Evolutionary conservation across 2,329 filamentous ascomycete genomes (phyloP), one percentile per base, ranked within the genome.

Genomic region (Claviceps sorghi): DNA sequence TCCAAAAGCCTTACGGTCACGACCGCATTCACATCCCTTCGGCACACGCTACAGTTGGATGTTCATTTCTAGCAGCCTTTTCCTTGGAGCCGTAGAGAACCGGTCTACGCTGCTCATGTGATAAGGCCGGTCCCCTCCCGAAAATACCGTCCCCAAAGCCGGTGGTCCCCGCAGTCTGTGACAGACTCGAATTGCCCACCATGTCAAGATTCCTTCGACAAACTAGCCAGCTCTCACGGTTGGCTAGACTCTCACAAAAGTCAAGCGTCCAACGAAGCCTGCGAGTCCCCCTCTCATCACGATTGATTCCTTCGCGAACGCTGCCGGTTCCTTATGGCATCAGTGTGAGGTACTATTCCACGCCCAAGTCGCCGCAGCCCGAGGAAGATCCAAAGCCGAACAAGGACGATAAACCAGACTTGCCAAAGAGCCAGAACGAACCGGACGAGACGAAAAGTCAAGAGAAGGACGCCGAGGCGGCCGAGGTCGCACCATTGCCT

Each of bases 181-280:
- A 63, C 58, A 61, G 58, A 58, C 55, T 56, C 55, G 54, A 60
- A 57, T 57, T 57, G 45, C 42, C 59, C 58, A 61, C 65, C 68
- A 86, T 86, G 83, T 81, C 80, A 66, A 78, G 79, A 62, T 72
- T 83, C 62, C 70, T 85, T 59, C 78, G 82, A 66, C 79, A 80
- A 67, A 77, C 82, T 66, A 78, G 79, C 72, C 77, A 79, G 66
- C 70, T 86, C 65, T 78, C 79, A 69, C 76, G 78, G 66, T 73
- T 80, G 63, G 77, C 79, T 54, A 77, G 76, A 66, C 70, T 76
- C 59, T 74, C 75, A 58, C 70, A 77, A 62, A 74, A 75, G 62
- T 69, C 71, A 60, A 68, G 75, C 55, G 67, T 76, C 52, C 72
- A 74, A 62, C 68, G 72, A 56, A 70, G 71, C 43, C 58, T 69